Base-by-base conservation (phyloP, 2,329 filamentous ascomycete species). In the Dothiorella sarmentorum region DNA sequence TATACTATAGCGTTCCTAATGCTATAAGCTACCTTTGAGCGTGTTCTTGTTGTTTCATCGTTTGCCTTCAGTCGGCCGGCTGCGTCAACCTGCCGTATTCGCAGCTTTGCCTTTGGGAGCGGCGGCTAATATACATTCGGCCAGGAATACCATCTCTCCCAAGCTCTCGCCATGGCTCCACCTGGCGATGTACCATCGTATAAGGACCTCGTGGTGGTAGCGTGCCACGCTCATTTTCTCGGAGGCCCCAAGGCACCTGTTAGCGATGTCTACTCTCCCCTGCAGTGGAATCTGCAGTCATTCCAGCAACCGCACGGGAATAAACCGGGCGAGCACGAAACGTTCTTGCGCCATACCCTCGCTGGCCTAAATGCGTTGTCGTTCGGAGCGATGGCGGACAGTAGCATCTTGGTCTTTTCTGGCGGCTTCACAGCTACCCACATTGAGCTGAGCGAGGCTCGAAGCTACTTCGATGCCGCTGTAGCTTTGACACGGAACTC, bases 181-280 rank as follows among this genome's bases (percentile, higher is more conserved):
- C 13, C 20, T 42, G 17, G 27, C 43, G 20, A 33, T 38, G 11
- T 58, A 13, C 7, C 20, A 15, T 7, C 42, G 42, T 59, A 59
- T 17, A 67, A 71, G 13, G 67, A 89, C 63, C 80, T 95, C 10
- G 83, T 95, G 53, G 76, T 95, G 47, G 87, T 95, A 52, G 94
- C 90, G 76, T 92, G 91, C 70, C 91, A 96, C 74, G 89, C 85
- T 26, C 90, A 93, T 60, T 95, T 88, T 80, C 73, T 79, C 13
- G 85, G 85, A 26, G 49, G 51, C 4, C 49, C 51, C 3, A 61
- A 65, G 52, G 69, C 73, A 31, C 64, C 68, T 2, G 61, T 69
- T 6, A 56, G 67, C 31, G 67, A 65, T 37, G 69, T 71, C 38
- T 63, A 69, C 38, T 58, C 68, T n/a, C 75, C 78, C 38, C 49